Evolutionary conservation across 257 asterid genomes (phyloP).

Genomic region (Parsonsia alboflavescens): DNA sequence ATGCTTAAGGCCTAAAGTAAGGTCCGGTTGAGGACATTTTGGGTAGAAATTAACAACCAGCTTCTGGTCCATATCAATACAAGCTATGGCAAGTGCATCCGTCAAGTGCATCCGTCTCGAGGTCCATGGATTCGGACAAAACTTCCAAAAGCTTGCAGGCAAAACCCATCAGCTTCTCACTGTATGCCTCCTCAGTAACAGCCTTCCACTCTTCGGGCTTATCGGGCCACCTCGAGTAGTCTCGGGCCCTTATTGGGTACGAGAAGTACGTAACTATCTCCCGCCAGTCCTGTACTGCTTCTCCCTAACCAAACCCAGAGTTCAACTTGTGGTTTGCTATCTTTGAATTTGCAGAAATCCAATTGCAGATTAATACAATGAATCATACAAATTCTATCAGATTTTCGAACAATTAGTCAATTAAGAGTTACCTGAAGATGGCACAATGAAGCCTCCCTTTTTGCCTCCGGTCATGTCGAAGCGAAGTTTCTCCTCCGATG

Average conservation of each 20-base stretch:
- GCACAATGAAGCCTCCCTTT: no score
- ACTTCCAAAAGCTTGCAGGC: slow-evolving; percentile 50
- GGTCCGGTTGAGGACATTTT: no score
- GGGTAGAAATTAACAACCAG: slow-evolving; percentile 69
- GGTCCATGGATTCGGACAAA: slow-evolving; percentile 63
- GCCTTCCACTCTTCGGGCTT: slow-evolving; percentile 60
- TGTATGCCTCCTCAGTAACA: slow-evolving; percentile 44
- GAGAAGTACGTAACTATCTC: slow-evolving; percentile 73
- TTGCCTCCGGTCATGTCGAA: no score
- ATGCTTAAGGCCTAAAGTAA: no score
- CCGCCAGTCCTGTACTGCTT: slow-evolving; percentile 67
- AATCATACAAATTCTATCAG: no score
- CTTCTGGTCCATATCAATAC: slow-evolving; percentile 74
- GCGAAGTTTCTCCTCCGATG: no score
- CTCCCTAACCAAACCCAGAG: slow-evolving; percentile 37
- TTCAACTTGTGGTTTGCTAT: no score
- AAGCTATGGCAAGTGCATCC: slow-evolving; percentile 54
- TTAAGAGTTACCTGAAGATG: no score
- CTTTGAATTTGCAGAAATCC: no score
- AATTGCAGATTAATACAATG: no score
- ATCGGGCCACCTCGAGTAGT: slow-evolving; percentile 75
- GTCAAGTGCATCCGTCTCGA: slow-evolving; percentile 48
- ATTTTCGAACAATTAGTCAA: no score
- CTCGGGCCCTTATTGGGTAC: slow-evolving; percentile 52
- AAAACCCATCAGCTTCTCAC: slow-evolving; percentile 48